Percentiles rank a stretch among this genome's conserved stretches.
Conservation (phyloP, 2,329 filamentous ascomycete species). For the Fusarium sp. region DNA sequence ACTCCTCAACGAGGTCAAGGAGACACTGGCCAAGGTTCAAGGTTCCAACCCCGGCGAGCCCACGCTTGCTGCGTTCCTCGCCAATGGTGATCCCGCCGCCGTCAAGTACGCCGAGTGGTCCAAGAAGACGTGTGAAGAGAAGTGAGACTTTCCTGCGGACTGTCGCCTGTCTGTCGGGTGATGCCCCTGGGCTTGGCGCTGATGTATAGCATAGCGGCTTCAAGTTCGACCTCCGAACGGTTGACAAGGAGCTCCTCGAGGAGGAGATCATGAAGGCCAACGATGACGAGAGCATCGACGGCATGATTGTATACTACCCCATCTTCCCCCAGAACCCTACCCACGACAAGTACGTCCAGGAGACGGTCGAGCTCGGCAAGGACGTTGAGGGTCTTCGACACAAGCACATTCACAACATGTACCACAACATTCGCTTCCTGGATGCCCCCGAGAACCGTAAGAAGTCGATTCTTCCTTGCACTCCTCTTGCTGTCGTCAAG, state of each 20-base stretch:
- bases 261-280: conserved; percentile 90
- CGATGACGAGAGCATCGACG: conserved; percentile 80
- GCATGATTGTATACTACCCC: conserved; percentile 98
- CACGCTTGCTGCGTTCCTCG: conserved; percentile 89
- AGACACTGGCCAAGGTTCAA: conserved; percentile 78
- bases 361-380: conserved; percentile 89
- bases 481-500: conserved; percentile 95
- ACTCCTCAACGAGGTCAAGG: conserved; percentile 81
- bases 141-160: conserved; percentile 71
- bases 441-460: conserved; percentile 81
- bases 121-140: conserved; percentile 94
- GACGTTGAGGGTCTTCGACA: conserved; percentile 97
- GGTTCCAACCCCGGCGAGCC: conserved; percentile 69
- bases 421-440: conserved; percentile 96
- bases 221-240: conserved; percentile 84
- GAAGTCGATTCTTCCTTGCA: conserved; percentile 96
- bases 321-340: conserved; percentile 85
- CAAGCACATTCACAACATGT: conserved; percentile 98
- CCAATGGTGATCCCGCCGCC: conserved; percentile 91
- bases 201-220: conserved; percentile 75
- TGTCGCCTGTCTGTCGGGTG: conserved; percentile 35
- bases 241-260: conserved; percentile 90
- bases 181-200: conserved; percentile 37
- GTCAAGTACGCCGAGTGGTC: conserved; percentile 97
- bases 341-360: conserved; percentile 95